Conservation (phyloP, 2,329 filamentous ascomycete genomes). For the Hirsutella thompsonii region DNA sequence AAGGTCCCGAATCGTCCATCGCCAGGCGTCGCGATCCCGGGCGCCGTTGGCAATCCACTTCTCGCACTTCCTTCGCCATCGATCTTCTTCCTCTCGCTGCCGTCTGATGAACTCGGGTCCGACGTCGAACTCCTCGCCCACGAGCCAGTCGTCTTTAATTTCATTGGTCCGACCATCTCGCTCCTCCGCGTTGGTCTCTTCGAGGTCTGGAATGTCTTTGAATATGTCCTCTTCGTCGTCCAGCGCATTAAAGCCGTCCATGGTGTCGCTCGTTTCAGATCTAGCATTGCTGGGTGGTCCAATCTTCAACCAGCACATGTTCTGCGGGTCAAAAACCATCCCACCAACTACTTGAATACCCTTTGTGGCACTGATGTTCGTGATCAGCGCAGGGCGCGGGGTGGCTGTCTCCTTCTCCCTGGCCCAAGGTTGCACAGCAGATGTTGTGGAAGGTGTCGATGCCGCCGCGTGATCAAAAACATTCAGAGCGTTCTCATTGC, state of each 20-base stretch:
- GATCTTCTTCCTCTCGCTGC: constrained; percentile 81
- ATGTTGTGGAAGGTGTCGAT: constrained; percentile 36
- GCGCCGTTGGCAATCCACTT: constrained; percentile 60
- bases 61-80: constrained; percentile 80
- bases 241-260: constrained; percentile 54
- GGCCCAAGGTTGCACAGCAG: constrained; percentile 23
- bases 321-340: constrained; percentile 95
- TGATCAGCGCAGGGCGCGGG: constrained; percentile 69
- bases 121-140: constrained; percentile 95
- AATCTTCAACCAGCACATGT: constrained; percentile 95
- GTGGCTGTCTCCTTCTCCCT: constrained; percentile 47
- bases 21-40: constrained; percentile 51
- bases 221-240: constrained; percentile 91
- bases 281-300: constrained; percentile 32
- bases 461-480: constrained; percentile 58
- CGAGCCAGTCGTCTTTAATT: constrained; percentile 64
- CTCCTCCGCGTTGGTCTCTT: constrained; percentile 49
- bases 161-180: constrained; percentile 42
- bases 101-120: constrained; percentile 85
- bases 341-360: constrained; percentile 91
- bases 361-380: constrained; percentile 72
- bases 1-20: constrained; percentile 62
- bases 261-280: constrained; percentile 39
- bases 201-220: constrained; percentile 84
- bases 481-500: constrained; percentile 76